phyloP scores from a whole-genome alignment of 352 stramenopile species.

The Phytophthora constricta region DNA sequence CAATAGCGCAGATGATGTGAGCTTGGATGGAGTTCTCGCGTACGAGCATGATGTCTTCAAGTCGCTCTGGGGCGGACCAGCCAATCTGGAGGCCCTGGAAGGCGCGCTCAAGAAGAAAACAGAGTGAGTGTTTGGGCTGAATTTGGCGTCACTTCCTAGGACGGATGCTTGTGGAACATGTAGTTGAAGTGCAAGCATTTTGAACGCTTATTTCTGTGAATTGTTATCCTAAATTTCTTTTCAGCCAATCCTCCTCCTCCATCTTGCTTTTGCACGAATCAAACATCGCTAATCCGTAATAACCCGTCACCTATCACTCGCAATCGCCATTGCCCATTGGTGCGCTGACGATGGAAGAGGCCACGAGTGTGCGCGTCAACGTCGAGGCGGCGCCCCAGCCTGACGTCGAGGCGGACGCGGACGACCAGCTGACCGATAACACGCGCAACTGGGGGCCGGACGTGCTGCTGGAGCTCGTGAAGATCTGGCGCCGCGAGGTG shows the following conservation, averaged over 20 bases:
- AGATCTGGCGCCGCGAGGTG: conserved; percentile 59
- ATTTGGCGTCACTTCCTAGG: not conserved
- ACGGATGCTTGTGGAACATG: not conserved
- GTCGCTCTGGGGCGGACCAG: conserved; percentile 70
- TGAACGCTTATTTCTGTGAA: too few relatives aligned
- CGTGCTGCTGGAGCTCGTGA: conserved; percentile 61
- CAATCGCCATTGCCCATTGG: not conserved
- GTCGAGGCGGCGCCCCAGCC: not conserved
- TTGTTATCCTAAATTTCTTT: too few relatives aligned
- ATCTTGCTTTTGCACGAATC: too few relatives aligned
- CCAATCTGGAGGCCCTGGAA: conserved; percentile 67
- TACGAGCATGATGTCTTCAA: conserved; percentile 70
- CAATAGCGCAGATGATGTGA: conserved; percentile 72
- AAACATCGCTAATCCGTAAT: too few relatives aligned
- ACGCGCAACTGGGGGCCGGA: conserved; percentile 62
- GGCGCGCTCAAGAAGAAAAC: conserved; percentile 55
- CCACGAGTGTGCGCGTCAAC: not conserved
- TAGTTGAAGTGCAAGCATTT: too few relatives aligned
- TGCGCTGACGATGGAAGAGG: conserved; percentile 15
- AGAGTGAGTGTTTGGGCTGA: conserved; percentile 4
- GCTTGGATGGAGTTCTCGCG: conserved; percentile 56
- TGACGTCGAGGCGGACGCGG: conserved; percentile 33
- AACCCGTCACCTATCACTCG: too few relatives aligned
- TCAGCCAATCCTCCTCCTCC: too few relatives aligned
- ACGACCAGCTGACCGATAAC: conserved; percentile 48